Percentiles rank a stretch among this genome's conserved stretches.
Evolutionary conservation across 2,329 filamentous ascomycete species (phyloP).

Genomic region (Boeremia lycopersici): DNA sequence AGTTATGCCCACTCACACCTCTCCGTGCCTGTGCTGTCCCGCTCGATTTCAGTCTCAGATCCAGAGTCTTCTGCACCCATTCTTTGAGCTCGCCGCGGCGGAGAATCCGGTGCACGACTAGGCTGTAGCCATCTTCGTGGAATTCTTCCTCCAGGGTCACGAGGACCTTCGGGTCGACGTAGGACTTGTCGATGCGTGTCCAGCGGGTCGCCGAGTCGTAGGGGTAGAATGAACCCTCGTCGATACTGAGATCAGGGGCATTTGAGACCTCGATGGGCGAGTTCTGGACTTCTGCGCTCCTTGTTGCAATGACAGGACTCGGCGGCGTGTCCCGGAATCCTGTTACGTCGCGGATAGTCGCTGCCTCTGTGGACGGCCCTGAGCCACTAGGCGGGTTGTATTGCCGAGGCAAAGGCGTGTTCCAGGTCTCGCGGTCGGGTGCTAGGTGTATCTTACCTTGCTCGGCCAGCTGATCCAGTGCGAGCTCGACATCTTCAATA

Average conservation of each 20-base stretch:
- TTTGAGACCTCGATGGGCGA: neutral
- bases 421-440: constrained; percentile 9
- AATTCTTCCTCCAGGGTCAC: constrained; percentile 22
- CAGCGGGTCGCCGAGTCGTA: constrained; percentile 14
- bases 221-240: constrained; percentile 19
- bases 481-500: constrained; percentile 5
- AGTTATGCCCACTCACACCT: constrained; percentile 7
- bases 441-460: constrained; percentile 8
- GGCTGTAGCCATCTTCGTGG: constrained; percentile 19
- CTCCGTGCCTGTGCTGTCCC: neutral
- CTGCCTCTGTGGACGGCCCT: neutral
- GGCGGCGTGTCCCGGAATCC: constrained; percentile 11
- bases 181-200: constrained; percentile 26
- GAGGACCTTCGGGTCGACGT: constrained; percentile 27
- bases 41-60: constrained; percentile 12
- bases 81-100: constrained; percentile 19
- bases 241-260: neutral
- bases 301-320: neutral
- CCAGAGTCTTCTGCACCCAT: constrained; percentile 27
- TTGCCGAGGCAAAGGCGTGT: neutral
- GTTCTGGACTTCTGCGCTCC: neutral
- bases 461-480: constrained; percentile 3
- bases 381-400: neutral
- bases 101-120: constrained; percentile 26
- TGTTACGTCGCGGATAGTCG: constrained; percentile 1